Conservation (phyloP, 2,329 filamentous ascomycete genomes). For the Pyricularia sp. region DNA sequence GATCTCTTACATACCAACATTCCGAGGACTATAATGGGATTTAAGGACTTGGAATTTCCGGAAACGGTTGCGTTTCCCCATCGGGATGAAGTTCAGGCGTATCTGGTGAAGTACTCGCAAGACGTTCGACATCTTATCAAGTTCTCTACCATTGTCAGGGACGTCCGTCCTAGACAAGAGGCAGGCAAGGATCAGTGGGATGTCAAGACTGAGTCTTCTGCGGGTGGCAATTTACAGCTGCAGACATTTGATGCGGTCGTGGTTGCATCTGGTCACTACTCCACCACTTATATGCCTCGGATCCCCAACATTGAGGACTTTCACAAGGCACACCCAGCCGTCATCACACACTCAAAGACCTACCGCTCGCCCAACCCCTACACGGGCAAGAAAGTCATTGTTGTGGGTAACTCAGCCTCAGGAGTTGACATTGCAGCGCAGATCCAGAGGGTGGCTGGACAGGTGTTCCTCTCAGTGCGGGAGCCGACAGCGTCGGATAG, state of each 20-base stretch:
- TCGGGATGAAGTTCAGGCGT: constrained; percentile 56
- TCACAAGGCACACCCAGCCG: constrained; percentile 41
- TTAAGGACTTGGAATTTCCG: constrained; percentile 56
- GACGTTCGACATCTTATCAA: constrained; percentile 54
- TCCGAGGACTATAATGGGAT: constrained; percentile 67
- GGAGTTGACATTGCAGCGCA: constrained; percentile 74
- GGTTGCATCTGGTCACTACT: constrained; percentile 64
- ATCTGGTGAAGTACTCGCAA: constrained; percentile 58
- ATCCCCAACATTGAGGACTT: constrained; percentile 48
- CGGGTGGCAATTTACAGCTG: constrained; percentile 3
- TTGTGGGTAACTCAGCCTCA: constrained; percentile 76
- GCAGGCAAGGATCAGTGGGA: constrained; percentile 42
- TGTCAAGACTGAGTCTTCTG: constrained; percentile 34
- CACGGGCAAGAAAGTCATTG: constrained; percentile 57
- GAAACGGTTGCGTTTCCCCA: constrained; percentile 56
- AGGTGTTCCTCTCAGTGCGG: constrained; percentile 49
- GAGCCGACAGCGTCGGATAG: constrained; percentile 32
- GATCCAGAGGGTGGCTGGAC: constrained; percentile 32
- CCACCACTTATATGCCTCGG: constrained; percentile 52
- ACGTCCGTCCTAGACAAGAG: constrained; percentile 31
- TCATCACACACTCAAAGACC: constrained; percentile 64
- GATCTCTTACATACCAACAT: constrained; percentile 77
- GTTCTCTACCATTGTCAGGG: constrained; percentile 58
- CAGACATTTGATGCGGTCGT: constrained; percentile 61
- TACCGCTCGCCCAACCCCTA: constrained; percentile 58